Evolutionary conservation across 2,329 filamentous ascomycete species (phyloP).

Genomic region (Dothideomycetes sp.): DNA sequence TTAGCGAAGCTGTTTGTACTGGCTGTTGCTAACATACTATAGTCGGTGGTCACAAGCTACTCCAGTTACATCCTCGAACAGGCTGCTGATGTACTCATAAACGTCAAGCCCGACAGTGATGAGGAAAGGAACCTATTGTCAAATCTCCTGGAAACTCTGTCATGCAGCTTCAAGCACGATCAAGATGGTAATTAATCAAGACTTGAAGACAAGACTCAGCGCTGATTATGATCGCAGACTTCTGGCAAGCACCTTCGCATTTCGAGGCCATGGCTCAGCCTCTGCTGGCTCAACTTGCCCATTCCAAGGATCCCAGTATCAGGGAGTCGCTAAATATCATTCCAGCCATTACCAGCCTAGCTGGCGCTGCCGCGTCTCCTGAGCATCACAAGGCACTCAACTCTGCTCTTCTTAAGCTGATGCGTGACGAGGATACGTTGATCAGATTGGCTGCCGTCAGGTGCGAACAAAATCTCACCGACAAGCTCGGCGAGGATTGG

Average conservation of each 20-base stretch:
- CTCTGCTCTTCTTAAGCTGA: conserved; percentile 60
- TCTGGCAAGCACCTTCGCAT: conserved; percentile 88
- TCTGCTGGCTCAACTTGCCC: conserved; percentile 52
- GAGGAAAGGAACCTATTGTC: conserved; percentile 53
- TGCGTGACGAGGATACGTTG: conserved; percentile 60
- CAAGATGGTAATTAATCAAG: conserved; percentile 52
- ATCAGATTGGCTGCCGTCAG: conserved; percentile 74
- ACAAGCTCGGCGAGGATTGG: conserved; percentile 80
- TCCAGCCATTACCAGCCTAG: conserved; percentile 69
- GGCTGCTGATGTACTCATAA: conserved; percentile 51
- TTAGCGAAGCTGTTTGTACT: background rate
- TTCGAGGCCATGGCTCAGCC: conserved; percentile 62
- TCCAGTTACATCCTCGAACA: conserved; percentile 74
- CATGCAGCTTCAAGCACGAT: conserved; percentile 73
- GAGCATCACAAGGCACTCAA: conserved; percentile 91
- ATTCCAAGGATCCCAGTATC: conserved; percentile 18
- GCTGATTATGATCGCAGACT: too few relatives aligned
- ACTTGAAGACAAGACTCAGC: too few relatives aligned
- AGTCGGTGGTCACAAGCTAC: conserved; percentile 86
- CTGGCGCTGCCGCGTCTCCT: conserved; percentile 67
- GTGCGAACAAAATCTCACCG: conserved; percentile 59
- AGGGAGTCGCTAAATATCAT: conserved; percentile 42
- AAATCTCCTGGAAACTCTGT: conserved; percentile 59
- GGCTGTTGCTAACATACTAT: background rate
- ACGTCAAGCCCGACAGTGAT: conserved; percentile 28